A percentile compares a stretch with the other conserved stretches of the same genome.
Evolutionary conservation across 495 filamentous ascomycete species (phyloP).

Genomic region (Glonium stellatum): DNA sequence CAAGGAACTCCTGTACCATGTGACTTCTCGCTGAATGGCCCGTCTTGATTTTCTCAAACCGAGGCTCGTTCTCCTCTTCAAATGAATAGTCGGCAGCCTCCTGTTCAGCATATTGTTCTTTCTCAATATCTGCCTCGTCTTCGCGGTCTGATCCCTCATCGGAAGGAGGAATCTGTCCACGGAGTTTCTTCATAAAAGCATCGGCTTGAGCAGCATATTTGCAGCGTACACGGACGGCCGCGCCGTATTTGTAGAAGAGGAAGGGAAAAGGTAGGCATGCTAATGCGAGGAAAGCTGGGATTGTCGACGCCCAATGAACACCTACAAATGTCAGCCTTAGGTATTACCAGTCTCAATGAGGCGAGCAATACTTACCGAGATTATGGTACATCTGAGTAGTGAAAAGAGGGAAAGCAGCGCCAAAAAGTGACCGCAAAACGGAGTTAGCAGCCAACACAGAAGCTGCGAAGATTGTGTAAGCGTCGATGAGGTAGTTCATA

Average conservation of each 20-base stretch:
- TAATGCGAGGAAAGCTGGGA: slow-evolving; percentile 72
- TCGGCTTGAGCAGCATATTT: slow-evolving; percentile 67
- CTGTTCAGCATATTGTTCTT: slow-evolving; percentile 28
- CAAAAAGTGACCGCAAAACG: slow-evolving; percentile 61
- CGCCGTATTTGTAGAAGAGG: slow-evolving; percentile 73
- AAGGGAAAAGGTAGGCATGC: slow-evolving; percentile 73
- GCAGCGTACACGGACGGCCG: slow-evolving; percentile 57
- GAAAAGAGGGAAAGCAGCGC: slow-evolving; percentile 81
- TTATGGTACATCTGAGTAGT: slow-evolving; percentile 63
- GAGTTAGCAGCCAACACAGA: slow-evolving; percentile 73
- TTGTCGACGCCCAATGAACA: slow-evolving; percentile 62
- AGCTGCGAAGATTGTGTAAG: slow-evolving; percentile 72
- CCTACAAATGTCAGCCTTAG: slow-evolving; percentile 2
- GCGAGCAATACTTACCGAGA: slow-evolving; percentile 43
- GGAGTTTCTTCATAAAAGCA: slow-evolving; percentile 41
- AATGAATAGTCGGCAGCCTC: slow-evolving; percentile 34
- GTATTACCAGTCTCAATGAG: slow-evolving; percentile 36
- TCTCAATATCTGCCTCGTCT: slow-evolving; percentile 11
- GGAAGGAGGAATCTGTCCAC: slow-evolving; percentile 19
- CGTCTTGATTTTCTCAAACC: slow-evolving; percentile 35
- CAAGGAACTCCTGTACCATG: slow-evolving; percentile 23
- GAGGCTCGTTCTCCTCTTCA: slow-evolving; percentile 19
- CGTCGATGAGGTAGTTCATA: slow-evolving; percentile 76
- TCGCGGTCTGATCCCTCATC: slow-evolving; percentile 9
- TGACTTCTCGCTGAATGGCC: slow-evolving; percentile 8